phyloP scores from a whole-genome alignment of 1,284 basidiomycete genomes.

The Trametes versicolor region DNA sequence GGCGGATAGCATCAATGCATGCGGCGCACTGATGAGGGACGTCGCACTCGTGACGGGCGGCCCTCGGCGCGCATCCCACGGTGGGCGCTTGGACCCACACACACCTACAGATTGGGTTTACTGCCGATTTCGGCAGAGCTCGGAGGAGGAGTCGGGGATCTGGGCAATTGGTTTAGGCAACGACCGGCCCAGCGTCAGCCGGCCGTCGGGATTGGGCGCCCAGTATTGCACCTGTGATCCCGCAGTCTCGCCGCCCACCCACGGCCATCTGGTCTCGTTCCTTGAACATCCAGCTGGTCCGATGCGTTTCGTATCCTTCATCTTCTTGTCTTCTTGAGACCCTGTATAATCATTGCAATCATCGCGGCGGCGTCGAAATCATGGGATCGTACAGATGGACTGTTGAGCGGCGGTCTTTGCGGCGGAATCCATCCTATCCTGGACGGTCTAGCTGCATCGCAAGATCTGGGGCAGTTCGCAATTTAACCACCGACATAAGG shows the following conservation, averaged over 20 bases:
- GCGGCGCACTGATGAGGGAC: constrained; percentile 3
- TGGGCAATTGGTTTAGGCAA: background rate
- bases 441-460: background rate
- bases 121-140: constrained; percentile 14
- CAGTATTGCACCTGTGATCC: background rate
- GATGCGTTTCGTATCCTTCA: background rate
- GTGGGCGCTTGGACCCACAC: constrained; percentile 23
- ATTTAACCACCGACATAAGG: no score
- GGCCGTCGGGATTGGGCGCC: background rate
- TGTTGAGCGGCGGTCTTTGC: background rate
- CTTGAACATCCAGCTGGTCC: background rate
- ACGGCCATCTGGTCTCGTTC: background rate
- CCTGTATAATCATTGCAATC: constrained; percentile 2
- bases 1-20: background rate
- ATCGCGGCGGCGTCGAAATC: background rate
- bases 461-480: background rate
- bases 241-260: background rate
- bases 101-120: constrained; percentile 17
- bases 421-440: background rate
- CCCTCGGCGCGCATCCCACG: constrained; percentile 18
- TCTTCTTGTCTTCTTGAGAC: background rate
- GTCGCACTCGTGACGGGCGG: constrained; percentile 15
- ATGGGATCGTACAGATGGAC: background rate
- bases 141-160: background rate
- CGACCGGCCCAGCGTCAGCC: background rate